phyloP scores from a whole-genome alignment of 257 asterid species.

The Pogostemon cablin region DNA sequence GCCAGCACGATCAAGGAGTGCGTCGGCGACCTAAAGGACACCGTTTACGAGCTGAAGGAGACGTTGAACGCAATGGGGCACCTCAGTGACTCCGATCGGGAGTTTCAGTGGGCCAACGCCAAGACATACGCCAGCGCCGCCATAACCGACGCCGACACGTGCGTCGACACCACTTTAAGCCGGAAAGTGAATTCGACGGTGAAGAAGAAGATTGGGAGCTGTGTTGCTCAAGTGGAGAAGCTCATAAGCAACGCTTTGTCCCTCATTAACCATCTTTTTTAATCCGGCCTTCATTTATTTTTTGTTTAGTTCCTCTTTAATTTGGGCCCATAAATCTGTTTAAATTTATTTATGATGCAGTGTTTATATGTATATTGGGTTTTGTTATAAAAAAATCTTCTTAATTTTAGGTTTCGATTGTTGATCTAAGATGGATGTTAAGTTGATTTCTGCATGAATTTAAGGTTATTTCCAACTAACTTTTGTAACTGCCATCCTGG shows the following conservation, averaged over 20 bases:
- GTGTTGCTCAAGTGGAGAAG: conserved; percentile 37
- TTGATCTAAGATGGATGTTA: no score
- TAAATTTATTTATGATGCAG: no score
- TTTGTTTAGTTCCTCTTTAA: no score
- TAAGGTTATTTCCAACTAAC: no score
- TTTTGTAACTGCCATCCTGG: no score
- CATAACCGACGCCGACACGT: conserved; percentile 69
- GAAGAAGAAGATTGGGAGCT: conserved; percentile 42
- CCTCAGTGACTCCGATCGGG: conserved; percentile 44
- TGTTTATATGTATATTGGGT: no score
- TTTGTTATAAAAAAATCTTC: no score
- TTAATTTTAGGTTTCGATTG: no score
- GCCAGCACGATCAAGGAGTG: conserved; percentile 57
- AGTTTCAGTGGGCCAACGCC: conserved; percentile 60
- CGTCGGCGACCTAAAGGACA: conserved; percentile 59
- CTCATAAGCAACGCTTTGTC: conserved; percentile 60
- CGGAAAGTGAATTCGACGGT: conserved; percentile 36
- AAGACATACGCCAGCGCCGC: conserved; percentile 84
- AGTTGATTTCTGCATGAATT: no score
- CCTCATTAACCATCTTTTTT: conserved; percentile 65
- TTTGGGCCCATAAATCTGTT: no score
- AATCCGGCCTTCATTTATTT: not conserved
- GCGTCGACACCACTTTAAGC: conserved; percentile 52
- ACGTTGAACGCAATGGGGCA: conserved; percentile 54
- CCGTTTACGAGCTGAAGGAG: conserved; percentile 57